Conservation (phyloP, 305 asterid species). For the Fraxinus albicans region DNA sequence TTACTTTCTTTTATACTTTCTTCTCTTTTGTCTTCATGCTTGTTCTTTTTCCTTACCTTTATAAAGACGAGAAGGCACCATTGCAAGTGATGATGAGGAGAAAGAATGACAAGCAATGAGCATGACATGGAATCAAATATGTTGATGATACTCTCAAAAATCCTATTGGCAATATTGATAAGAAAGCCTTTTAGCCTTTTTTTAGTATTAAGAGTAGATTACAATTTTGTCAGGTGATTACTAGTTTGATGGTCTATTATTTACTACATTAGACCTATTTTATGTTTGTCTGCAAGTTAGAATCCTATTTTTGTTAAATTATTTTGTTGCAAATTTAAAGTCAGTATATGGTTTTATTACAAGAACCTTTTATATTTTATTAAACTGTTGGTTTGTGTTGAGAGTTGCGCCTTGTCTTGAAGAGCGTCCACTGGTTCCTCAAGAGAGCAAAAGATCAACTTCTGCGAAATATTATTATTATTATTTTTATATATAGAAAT, state of each 20-base stretch:
- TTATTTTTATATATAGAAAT: too few species aligned
- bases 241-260: not conserved
- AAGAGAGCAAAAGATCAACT: not conserved
- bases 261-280: not conserved
- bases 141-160: not conserved
- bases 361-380: too few species aligned
- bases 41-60: not conserved
- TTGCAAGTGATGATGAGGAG: not conserved
- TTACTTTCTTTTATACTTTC: too few species aligned
- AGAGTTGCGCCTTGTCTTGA: not conserved
- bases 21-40: not conserved
- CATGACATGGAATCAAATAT: not conserved
- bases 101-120: not conserved
- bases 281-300: not conserved
- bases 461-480: not conserved
- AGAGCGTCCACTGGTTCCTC: not conserved
- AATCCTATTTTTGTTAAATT: not conserved
- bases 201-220: not conserved
- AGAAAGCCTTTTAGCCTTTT: not conserved
- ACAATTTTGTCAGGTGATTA: not conserved
- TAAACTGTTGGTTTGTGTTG: too few species aligned
- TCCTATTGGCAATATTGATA: not conserved
- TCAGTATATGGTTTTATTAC: not conserved
- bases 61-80: not conserved
- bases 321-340: not conserved